A percentile compares a stretch with the other conserved stretches of the same genome.
These are phyloP conservation scores for Mycena pura DNA, from an alignment of 768 basidiomycete genomes.

Conservation along the genomic window DNA sequence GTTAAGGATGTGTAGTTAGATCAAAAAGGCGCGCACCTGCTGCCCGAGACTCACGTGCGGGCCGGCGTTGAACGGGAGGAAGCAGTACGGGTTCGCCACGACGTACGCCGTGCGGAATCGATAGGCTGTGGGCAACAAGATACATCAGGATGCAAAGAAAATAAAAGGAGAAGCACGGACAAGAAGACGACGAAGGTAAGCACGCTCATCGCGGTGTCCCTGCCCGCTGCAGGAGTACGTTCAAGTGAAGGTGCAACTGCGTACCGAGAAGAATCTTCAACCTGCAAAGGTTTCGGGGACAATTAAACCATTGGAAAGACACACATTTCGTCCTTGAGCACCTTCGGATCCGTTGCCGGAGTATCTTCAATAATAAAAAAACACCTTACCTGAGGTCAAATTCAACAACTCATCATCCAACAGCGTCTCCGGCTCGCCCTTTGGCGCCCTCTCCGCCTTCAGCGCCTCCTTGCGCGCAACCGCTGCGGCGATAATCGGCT, in stretches of 20 bases:
- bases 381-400: conserved; percentile 52
- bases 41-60: conserved; percentile 37
- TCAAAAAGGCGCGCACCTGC: conserved; percentile 25
- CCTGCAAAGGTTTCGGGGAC: neutral
- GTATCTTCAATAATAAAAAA: neutral
- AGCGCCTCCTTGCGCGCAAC: conserved; percentile 17
- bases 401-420: conserved; percentile 60
- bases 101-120: conserved; percentile 36
- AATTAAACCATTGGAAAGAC: neutral
- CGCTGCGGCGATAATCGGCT: conserved; percentile 57
- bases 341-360: conserved; percentile 17
- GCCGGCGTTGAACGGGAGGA: conserved; percentile 50
- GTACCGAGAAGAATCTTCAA: conserved; percentile 14
- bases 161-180: neutral
- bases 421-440: conserved; percentile 52
- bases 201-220: conserved; percentile 15
- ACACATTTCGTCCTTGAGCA: conserved; percentile 17
- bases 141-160: neutral
- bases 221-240: neutral
- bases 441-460: conserved; percentile 36
- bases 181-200: conserved; percentile 13
- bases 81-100: conserved; percentile 47
- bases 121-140: neutral
- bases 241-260: neutral
- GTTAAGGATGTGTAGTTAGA: too few species aligned